Evolutionary conservation across 805 yeast species (phyloP), one percentile per base, ranked within the genome.

Genomic region (Zygoascus tannicola): DNA sequence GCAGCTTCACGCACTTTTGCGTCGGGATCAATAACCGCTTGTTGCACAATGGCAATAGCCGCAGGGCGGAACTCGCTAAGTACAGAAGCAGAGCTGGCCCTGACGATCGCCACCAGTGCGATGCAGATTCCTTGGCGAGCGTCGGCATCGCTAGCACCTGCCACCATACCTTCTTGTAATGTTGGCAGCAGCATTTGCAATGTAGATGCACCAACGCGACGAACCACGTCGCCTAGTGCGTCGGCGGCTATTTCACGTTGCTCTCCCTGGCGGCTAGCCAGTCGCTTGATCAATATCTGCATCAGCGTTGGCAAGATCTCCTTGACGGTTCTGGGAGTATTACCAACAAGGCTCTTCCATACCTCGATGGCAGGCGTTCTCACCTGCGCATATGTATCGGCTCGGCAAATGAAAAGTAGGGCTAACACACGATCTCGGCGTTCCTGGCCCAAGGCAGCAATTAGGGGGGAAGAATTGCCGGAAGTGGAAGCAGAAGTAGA

Each of bases 61-160:
- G 71, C 68, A 3, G 69, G 75, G 65, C 85, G 85, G 65, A 77
- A 81, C 50, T 75, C 77, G 22, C 58, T 66, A 47, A 90, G 69
- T 5, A 77, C 74, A 14, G 77, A 83, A 3, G 67, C 60, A 7
- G 76, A 68, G 3, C 94, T 75, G 0, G 95, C 83, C 51, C 77
- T 80, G 50, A 88, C 78, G 49, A 92, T 76, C 60, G 88, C 97
- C 36, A 79, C 75, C 40, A 87, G 69, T 5, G 98, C 98, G 60
- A 90, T 78, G 70, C 98, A 92, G 41, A 92, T 85, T 70, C 99
- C 99, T 68, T 88, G 94, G 59, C 84, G 85, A 32, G 94, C 81
- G 59, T 81, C 92, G n/a, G 38, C 38, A 55, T 83, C 92, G 44
- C 73, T 65, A 22, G 32, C 38, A 19, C 43, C 43, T 14, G 68